Evolutionary conservation across 805 yeast species (phyloP).

Genomic region (Candida broadrunensis): DNA sequence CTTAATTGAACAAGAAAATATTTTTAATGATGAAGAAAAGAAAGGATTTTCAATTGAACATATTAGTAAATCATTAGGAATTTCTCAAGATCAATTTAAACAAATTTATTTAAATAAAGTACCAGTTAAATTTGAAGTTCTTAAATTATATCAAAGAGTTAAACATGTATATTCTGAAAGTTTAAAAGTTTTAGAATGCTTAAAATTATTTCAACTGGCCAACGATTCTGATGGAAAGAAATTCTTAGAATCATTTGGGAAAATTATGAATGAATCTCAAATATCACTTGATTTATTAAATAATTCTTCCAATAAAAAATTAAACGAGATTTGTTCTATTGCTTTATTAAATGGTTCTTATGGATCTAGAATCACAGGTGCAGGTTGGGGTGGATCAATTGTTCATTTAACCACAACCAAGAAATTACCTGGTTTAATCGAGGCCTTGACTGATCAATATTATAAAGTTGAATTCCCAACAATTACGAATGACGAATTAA

Average conservation of each 20-base stretch:
- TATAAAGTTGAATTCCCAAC: constrained; percentile 48
- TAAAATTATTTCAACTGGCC: constrained; percentile 32
- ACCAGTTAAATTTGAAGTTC: constrained; percentile 55
- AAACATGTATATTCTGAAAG: constrained; percentile 65
- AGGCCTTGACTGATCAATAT: constrained; percentile 49
- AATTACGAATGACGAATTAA: constrained; percentile 43
- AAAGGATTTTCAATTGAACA: constrained; percentile 51
- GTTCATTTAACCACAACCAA: constrained; percentile 57
- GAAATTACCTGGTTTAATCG: constrained; percentile 32
- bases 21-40: constrained; percentile 25
- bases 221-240: constrained; percentile 17
- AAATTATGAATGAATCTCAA: constrained; percentile 59
- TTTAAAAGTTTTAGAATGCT: constrained; percentile 51
- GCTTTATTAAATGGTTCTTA: constrained; percentile 55
- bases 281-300: constrained; percentile 44
- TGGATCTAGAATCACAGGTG: constrained; percentile 75
- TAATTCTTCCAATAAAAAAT: constrained; percentile 55
- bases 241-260: constrained; percentile 47
- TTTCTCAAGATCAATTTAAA: constrained; percentile 42
- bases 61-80: constrained; percentile 42
- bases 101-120: constrained; percentile 44
- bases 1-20: constrained; percentile 45
- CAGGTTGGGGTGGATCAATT: constrained; percentile 76
- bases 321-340: constrained; percentile 50
- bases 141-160: constrained; percentile 56